These are phyloP conservation scores for Pleurotus sapidus DNA, from an alignment of 768 basidiomycete genomes.

Conservation along the genomic window DNA sequence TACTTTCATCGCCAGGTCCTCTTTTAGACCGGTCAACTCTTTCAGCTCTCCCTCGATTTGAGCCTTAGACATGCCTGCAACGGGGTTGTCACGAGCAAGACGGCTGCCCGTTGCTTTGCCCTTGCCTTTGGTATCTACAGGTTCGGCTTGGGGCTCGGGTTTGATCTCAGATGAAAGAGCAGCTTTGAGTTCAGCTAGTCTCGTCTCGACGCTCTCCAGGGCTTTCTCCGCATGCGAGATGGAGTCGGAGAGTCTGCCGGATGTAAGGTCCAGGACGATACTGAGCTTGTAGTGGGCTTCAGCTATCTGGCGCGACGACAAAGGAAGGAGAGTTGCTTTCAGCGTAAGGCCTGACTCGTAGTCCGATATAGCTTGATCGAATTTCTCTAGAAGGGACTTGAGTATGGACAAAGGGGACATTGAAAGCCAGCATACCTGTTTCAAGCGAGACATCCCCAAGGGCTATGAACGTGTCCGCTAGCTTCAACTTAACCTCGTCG, in stretches of 20 bases:
- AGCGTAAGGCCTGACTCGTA: constrained; percentile 76
- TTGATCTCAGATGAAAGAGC: constrained; percentile 38
- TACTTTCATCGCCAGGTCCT: constrained; percentile 86
- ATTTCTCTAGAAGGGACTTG: constrained; percentile 66
- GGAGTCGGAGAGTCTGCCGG: constrained; percentile 79
- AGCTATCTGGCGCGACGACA: constrained; percentile 91
- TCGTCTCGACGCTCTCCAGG: constrained; percentile 69
- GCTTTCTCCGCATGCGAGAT: constrained; percentile 81
- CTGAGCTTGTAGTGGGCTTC: constrained; percentile 94
- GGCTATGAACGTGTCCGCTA: constrained; percentile 88
- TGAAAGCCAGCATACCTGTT: constrained; percentile 61
- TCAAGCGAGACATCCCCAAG: constrained; percentile 97
- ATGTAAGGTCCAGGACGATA: constrained; percentile 88
- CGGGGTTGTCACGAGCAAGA: constrained; percentile 48
- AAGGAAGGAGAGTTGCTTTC: constrained; percentile 70
- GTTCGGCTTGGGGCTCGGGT: constrained; percentile 23
- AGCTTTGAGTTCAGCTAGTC: constrained; percentile 58
- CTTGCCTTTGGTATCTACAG: constrained; percentile 58
- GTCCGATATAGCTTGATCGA: constrained; percentile 90
- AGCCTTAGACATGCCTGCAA: constrained; percentile 65
- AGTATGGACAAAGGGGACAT: background rate
- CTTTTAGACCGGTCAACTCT: constrained; percentile 71
- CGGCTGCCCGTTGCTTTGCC: constrained; percentile 56
- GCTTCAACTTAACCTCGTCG: constrained; percentile 68
- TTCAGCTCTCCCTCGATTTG: constrained; percentile 79